Conservation (phyloP, 768 basidiomycete genomes). For the Termitomyces heimii region DNA sequence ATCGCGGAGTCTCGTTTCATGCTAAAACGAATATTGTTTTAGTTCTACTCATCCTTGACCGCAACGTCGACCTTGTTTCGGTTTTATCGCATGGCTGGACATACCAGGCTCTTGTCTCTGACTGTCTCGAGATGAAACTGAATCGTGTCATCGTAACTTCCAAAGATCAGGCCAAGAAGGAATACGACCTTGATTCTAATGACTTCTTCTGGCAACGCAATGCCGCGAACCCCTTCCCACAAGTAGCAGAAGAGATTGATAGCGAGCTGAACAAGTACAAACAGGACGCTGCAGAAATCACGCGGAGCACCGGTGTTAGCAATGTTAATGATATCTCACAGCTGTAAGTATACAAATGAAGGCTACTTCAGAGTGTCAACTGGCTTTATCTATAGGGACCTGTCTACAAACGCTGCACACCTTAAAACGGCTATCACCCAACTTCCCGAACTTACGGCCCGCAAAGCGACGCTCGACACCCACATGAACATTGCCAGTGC, state of each 20-base stretch:
- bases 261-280: constrained; percentile 87
- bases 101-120: constrained; percentile 96
- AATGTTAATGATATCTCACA: constrained; percentile 95
- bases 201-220: constrained; percentile 99
- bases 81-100: constrained; percentile 98
- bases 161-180: constrained; percentile 61
- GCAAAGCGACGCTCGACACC: constrained; percentile 94
- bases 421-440: constrained; percentile 97
- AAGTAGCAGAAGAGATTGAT: constrained; percentile 98
- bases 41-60: constrained; percentile 93
- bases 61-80: constrained; percentile 91
- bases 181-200: constrained; percentile 95
- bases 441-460: constrained; percentile 91
- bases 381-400: constrained; percentile 48
- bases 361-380: not conserved
- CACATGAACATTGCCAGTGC: constrained; percentile 99
- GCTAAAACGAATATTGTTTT: constrained; percentile 1
- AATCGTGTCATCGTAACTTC: constrained; percentile 86
- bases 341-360: constrained; percentile 48
- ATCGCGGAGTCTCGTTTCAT: not conserved
- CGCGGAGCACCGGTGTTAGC: constrained; percentile 91
- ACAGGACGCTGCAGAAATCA: constrained; percentile 95
- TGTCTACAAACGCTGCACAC: constrained; percentile 89
- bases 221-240: constrained; percentile 93
- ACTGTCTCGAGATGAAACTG: constrained; percentile 94